phyloP scores from a whole-genome alignment of 2,329 filamentous ascomycete species.

The Claviceps sp. region DNA sequence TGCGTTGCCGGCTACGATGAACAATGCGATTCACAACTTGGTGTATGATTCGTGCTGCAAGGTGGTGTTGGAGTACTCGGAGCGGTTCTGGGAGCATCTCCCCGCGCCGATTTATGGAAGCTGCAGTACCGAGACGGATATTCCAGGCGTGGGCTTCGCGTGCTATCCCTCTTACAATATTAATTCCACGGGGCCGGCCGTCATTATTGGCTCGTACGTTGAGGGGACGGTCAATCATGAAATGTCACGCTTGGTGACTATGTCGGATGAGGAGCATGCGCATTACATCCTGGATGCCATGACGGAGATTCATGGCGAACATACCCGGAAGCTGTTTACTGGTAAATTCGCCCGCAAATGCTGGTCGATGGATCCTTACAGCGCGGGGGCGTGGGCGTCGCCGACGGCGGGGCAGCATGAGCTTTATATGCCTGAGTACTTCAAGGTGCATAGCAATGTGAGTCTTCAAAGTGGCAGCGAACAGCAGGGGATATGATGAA shows the following conservation, averaged over 20 bases:
- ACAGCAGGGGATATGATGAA: background rate
- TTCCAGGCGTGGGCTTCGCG: slow-evolving; percentile 45
- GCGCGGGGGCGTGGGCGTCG: slow-evolving; percentile 48
- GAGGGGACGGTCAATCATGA: slow-evolving; percentile 26
- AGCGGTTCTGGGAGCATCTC: slow-evolving; percentile 45
- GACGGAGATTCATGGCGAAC: slow-evolving; percentile 50
- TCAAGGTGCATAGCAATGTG: slow-evolving; percentile 48
- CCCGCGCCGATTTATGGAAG: slow-evolving; percentile 47
- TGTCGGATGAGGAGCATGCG: slow-evolving; percentile 45
- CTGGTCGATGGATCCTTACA: slow-evolving; percentile 49
- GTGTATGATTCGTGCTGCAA: slow-evolving; percentile 36
- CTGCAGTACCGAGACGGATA: slow-evolving; percentile 42
- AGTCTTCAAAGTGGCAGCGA: slow-evolving; percentile 6
- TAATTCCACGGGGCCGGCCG: slow-evolving; percentile 44
- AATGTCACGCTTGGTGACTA: slow-evolving; percentile 25
- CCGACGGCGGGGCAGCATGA: slow-evolving; percentile 53
- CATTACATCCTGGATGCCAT: slow-evolving; percentile 51
- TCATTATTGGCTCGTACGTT: slow-evolving; percentile 47
- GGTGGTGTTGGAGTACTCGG: slow-evolving; percentile 54
- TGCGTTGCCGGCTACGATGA: slow-evolving; percentile 25
- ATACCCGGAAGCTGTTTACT: slow-evolving; percentile 48
- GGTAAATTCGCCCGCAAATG: slow-evolving; percentile 52
- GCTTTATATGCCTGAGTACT: slow-evolving; percentile 59
- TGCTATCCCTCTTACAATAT: slow-evolving; percentile 57
- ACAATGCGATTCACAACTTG: slow-evolving; percentile 31